Base-by-base conservation (phyloP, 1,139 yeast species). In the Meyerozyma athensensis region DNA sequence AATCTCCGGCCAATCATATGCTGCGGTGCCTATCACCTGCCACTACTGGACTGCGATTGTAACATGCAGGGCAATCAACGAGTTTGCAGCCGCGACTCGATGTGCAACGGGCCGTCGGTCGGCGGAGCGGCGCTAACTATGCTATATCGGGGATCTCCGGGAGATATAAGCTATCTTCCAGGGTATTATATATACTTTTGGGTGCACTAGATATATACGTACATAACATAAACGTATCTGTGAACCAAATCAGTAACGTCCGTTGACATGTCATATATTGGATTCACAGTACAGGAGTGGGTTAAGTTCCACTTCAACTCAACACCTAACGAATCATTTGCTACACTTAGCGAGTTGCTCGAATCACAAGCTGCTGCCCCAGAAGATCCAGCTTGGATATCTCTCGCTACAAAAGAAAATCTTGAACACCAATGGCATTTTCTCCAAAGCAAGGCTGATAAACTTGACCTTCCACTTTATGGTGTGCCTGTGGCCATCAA, bases 401-500 rank as follows among this genome's bases (percentile, higher is more conserved):
- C 95, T 3, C 59, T 87, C 26, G 83, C 86, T 4, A 54, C 83
- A 4, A 59, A 60, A 24, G 83, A 78, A 10, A 75, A 77, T 48
- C 61, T 90, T 37, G 52, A 59, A 28, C 85, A 81, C 47, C 97
- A 90, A 60, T 87, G 96, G 92, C 73, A 74, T 36, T 77, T 80
- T 36, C 65, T 89, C 34, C 89, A 82, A 52, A 74, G 86, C 31
- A 71, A 74, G 44, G 61, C 77, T 14, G 58, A 79, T 50, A 81
- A 79, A 52, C 36, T 53, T 36, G 50, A 58, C 2, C 65, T 81
- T 28, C 82, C 86, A 12, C 66, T 85, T 30, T 90, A 81, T 54
- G 97, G 97, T 56, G 97, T 92, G 2, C 98, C 98, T 1, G 74
- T 87, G 35, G 97, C 96, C 9, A 78, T 90, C 37, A 92, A 92